Evolutionary conservation across 106 monocot genomes (phyloP), one percentile per base, ranked within the genome.

Genomic region (Acorus gramineus): DNA sequence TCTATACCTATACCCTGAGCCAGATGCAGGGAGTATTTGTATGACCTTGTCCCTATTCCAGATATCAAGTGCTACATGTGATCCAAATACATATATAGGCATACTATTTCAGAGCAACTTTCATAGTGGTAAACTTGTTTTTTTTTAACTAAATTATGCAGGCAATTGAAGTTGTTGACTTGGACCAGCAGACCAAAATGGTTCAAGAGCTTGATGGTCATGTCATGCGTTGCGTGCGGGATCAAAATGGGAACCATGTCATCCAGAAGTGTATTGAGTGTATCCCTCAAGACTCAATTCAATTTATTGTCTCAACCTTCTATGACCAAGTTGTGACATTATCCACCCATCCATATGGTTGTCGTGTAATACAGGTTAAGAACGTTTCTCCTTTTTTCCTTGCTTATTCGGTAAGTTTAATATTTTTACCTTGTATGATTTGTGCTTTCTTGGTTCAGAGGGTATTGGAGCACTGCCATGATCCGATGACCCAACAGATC

Each of bases 221-320:
- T 61, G 45, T 84, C 4, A 80, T 84, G 79, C 69, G 66, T 12
- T 84, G 85, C 72, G 77, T 81, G 44, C 77, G 81, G 67, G 85
- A 85, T 68, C 81, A 81, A 74, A 77, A 85, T 78, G 85, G 81
- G 42, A 85, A 81, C 57, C 85, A 85, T 78, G 85, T 85, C 10
- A 77, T 85, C 64, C 77, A 80, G 10, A 85, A 85, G 63, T 81
- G 80, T 61, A 85, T 69, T 14, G 74, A 82, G 65, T 73, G 77
- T 59, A 66, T 82, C 7, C 81, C 81, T 6, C 71, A 77, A 51
- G 77, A 70, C 59, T 65, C 59, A 46, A 85, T 85, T 50, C 71
- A 76, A 6, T 85, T 85, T 61, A 73, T 85, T 51, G 56, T 81
- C 11, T 64, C 77, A 55, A 52, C 77, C 55, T 78, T 85, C 53